Evolutionary conservation across 2,329 filamentous ascomycete species (phyloP), one percentile per base, ranked within the genome.

Genomic region (Ceratocystis variospora): DNA sequence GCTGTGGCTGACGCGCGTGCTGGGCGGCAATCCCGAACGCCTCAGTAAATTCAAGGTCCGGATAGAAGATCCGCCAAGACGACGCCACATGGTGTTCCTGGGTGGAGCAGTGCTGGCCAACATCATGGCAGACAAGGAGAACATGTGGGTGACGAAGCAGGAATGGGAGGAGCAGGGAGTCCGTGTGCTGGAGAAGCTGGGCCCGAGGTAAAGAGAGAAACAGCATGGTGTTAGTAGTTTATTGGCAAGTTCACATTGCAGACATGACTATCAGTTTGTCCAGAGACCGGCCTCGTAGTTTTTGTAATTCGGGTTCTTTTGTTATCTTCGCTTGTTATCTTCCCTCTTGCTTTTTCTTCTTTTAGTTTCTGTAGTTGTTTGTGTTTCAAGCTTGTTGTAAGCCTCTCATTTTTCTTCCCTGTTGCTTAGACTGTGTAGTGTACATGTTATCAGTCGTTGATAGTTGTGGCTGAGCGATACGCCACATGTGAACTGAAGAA

Each of bases 11-110:
- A 96, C 93, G 65, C 87, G 88, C 70, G 91, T 96, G 55, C 80
- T 99, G 71, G 84, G 87, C 68, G 92, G 93, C 68, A 91, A 99
- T 77, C 93, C 94, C 0, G 93, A 97, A 78, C 85, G 94, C 71
- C 77, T 99, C 73, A 90, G 85, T 86, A 99, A 97, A 86, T 99
- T 99, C 83, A 99, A 97, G 84, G 93, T 99, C 71, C 86, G 94
- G 76, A 97, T 99, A 80, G 94, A 99, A 77, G 94, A 99, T 76
- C 94, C 94, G 63, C 94, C 94, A 44, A 84, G 94, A 78, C 85
- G 94, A 79, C 84, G 93, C 77, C 94, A 99, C 80, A 97, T 99
- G 92, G 94, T 99, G n/a, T 97, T 99, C 82, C 79, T 99, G 66
- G 94, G 94, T 67, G 94, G 94, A 72, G 94, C 94, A 31, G 94